Evolutionary conservation across 2,329 filamentous ascomycete species (phyloP), one percentile per base, ranked within the genome.

Genomic region (Cyanodermella asteris): DNA sequence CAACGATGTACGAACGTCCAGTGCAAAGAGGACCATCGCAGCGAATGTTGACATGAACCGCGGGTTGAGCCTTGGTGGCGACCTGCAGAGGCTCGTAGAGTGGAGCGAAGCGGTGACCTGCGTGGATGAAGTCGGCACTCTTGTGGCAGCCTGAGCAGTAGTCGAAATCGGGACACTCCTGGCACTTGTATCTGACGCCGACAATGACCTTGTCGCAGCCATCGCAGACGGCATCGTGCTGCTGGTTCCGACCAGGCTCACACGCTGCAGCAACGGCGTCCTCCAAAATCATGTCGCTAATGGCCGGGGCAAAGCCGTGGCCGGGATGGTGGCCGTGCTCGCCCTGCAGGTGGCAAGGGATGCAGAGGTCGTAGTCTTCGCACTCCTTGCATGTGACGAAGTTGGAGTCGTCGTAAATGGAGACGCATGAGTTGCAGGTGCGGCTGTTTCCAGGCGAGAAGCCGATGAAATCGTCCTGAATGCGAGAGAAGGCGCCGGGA

Each of bases 111-210:
- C 82, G 75, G 49, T 97, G 87, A 28, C 64, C 61, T 11, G 77
- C 68, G 46, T 97, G 90, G 24, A 63, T 67, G 38, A 67, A 60
- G 31, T 52, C 49, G 22, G 77, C 72, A 36, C 61, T 65, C 38
- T 59, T 51, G 30, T 78, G 49, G 50, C 90, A 97, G 6, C 65
- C 56, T 13, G 63, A 61, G 57, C 87, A 97, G 53, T 77, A 94
- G 43, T 97, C 87, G 75, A 80, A 97, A 49, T 97, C 87, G 21
- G 90, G 87, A 56, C 87, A 97, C 45, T 80, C 72, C 35, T 94
- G 60, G 48, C 87, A 97, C 61, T 97, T 97, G 64, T 94, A 74
- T 38, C 87, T 84, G 29, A 91, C 62, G 38, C 87, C 90, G 38
- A 63, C 60, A 40, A 97, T 87, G 46, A 62, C 60, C 49, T 67